Evolutionary conservation across 2,329 filamentous ascomycete genomes (phyloP).

Genomic region (Apiospora koreana): DNA sequence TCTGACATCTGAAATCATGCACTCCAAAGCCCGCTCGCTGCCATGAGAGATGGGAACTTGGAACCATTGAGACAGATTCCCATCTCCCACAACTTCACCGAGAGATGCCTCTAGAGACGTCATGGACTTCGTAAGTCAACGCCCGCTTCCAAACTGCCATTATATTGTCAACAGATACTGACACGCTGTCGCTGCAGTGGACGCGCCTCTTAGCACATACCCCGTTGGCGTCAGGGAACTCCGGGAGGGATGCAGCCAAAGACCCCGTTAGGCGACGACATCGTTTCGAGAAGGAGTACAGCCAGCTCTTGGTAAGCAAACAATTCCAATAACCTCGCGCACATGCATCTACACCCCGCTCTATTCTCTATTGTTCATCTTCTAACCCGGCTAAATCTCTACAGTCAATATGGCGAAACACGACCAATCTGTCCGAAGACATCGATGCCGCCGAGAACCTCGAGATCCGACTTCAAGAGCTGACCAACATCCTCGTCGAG

Average conservation of each 20-base stretch:
- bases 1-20: conserved; percentile 10
- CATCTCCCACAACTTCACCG: conserved; percentile 12
- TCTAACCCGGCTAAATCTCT: neutral
- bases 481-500: conserved; percentile 77
- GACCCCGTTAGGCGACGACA: conserved; percentile 65
- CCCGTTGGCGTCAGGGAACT: conserved; percentile 55
- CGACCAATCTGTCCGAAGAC: conserved; percentile 61
- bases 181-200: conserved; percentile 48
- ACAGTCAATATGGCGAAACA: conserved; percentile 61
- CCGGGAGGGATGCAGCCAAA: conserved; percentile 60
- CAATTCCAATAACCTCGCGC: neutral
- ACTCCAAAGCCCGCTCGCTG: neutral
- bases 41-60: neutral
- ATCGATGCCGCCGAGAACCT: conserved; percentile 63
- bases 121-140: conserved; percentile 59
- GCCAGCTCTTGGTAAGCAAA: conserved; percentile 56
- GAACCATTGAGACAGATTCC: neutral
- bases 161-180: conserved; percentile 18
- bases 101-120: conserved; percentile 49
- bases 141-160: conserved; percentile 15
- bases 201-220: conserved; percentile 66
- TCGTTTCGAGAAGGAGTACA: conserved; percentile 68
- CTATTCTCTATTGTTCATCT: neutral
- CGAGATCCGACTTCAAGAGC: conserved; percentile 63
- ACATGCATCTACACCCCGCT: conserved; percentile 16